Evolutionary conservation across 1,284 basidiomycete species (phyloP), one percentile per base, ranked within the genome.

Genomic region (Cystobasidium sp.): DNA sequence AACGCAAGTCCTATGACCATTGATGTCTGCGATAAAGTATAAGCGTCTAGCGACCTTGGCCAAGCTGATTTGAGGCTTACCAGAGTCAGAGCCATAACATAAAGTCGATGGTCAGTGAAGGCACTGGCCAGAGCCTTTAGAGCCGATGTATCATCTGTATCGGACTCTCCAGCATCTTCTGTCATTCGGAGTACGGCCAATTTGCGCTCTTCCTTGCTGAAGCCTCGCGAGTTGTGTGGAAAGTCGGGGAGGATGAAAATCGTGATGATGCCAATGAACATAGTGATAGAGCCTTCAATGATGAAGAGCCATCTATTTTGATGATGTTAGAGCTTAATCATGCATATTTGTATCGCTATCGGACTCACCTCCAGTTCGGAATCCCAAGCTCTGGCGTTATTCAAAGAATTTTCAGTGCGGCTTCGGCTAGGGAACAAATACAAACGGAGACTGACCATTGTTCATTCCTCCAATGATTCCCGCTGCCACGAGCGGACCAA

Each of bases 191-290:
- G 86, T 79, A 89, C 88, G 1, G 90, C 91, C 18, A 92, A 84
- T 8, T 85, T 85, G 16, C 85, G 84, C 78, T 92, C 89, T 7
- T 84, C 83, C 0, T 83, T 82, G 18, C 85, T 82, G 76, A 92
- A 83, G 85, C 90, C 90, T 46, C 85, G 84, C 0, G 90, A 90
- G 78, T 91, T 91, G 67, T 78, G 77, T 4, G 81, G 83, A 79
- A 92, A 91, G 81, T 93, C 91, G 5, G 91, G 91, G 6, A 93
- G 87, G 75, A 91, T 85, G 80, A 89, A 88, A 72, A 89, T 85
- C 3, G 89, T 85, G 51, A 83, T 76, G 55, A 88, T 75, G 20
- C 89, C 90, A 46, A 90, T 85, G 51, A 86, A 80, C 74, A 91
- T 86, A 14, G 82, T 83, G 18, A 81, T 80, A 9, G 78, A 78